Conservation (phyloP, 2,329 filamentous ascomycete genomes). For the Aspergillus phoenicis region DNA sequence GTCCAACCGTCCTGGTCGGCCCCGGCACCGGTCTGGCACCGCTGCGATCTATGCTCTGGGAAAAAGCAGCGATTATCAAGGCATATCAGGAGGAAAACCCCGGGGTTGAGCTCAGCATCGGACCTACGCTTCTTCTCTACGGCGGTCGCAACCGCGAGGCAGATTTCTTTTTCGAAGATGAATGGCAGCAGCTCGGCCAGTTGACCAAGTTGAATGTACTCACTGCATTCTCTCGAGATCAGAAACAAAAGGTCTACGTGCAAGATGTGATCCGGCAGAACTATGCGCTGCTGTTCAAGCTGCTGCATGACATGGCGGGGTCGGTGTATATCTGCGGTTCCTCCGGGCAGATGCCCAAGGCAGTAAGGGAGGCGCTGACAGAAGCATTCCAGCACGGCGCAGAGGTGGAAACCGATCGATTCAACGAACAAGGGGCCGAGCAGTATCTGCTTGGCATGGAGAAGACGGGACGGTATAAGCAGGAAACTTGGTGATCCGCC, state of each 20-base stretch:
- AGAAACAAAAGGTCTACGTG: slow-evolving; percentile 66
- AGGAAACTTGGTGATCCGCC: slow-evolving; percentile 67
- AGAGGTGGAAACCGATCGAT: slow-evolving; percentile 44
- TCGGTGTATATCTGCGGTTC: slow-evolving; percentile 57
- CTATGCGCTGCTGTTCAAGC: slow-evolving; percentile 50
- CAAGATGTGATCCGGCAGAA: slow-evolving; percentile 64
- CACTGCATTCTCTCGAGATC: slow-evolving; percentile 72
- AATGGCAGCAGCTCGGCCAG: slow-evolving; percentile 63
- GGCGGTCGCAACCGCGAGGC: slow-evolving; percentile 73
- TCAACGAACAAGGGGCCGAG: slow-evolving; percentile 55
- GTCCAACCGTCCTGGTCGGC: slow-evolving; percentile 74
- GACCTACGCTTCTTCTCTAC: slow-evolving; percentile 70
- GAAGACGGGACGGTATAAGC: slow-evolving; percentile 64
- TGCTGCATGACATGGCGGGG: slow-evolving; percentile 56
- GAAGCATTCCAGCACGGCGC: slow-evolving; percentile 58
- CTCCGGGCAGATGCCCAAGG: slow-evolving; percentile 71
- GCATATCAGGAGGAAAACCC: slow-evolving; percentile 33
- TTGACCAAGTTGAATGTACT: slow-evolving; percentile 56
- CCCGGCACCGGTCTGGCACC: slow-evolving; percentile 88
- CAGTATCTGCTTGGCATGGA: slow-evolving; percentile 60
- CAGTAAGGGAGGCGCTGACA: slow-evolving; percentile 67
- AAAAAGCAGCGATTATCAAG: slow-evolving; percentile 57
- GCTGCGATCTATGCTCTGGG: slow-evolving; percentile 76
- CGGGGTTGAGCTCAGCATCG: slow-evolving; percentile 33
- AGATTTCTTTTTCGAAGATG: slow-evolving; percentile 80